Evolutionary conservation across 371 early-diverging fungal genomes (phyloP).

Genomic region (Coemansia sp.): DNA sequence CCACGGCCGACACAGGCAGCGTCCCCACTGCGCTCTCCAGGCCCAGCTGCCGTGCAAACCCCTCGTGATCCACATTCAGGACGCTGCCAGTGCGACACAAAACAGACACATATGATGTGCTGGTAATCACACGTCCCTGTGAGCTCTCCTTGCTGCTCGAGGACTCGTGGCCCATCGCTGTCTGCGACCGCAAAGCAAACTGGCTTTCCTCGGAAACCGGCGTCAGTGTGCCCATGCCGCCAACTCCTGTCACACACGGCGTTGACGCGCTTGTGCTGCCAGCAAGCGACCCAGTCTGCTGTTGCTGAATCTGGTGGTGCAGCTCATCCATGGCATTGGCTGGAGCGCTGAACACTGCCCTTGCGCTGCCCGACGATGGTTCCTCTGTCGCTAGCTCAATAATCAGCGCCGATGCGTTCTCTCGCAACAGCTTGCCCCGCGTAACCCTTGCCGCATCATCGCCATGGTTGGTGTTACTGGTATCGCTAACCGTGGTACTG

Average conservation of each 20-base stretch:
- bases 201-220: conserved; percentile 38
- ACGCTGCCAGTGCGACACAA: conserved; percentile 10
- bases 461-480: neutral
- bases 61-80: neutral
- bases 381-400: conserved; percentile 11
- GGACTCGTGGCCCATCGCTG: neutral
- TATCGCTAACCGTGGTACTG: neutral
- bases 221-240: conserved; percentile 18
- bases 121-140: neutral
- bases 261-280: conserved; percentile 19
- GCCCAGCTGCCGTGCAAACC: neutral
- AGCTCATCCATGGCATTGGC: conserved; percentile 26
- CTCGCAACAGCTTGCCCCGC: conserved; percentile 39
- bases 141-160: neutral
- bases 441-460: neutral
- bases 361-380: neutral
- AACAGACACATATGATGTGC: conserved; percentile 19
- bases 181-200: neutral
- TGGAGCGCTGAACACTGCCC: neutral
- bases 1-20: neutral
- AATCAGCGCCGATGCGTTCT: conserved; percentile 28
- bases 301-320: conserved; percentile 12
- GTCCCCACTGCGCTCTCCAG: conserved; percentile 3
- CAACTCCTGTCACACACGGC: conserved; percentile 5
- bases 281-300: neutral